Evolutionary conservation across 1,284 basidiomycete species (phyloP), one percentile per base, ranked within the genome.

Genomic region (Ceratobasidium sp.): DNA sequence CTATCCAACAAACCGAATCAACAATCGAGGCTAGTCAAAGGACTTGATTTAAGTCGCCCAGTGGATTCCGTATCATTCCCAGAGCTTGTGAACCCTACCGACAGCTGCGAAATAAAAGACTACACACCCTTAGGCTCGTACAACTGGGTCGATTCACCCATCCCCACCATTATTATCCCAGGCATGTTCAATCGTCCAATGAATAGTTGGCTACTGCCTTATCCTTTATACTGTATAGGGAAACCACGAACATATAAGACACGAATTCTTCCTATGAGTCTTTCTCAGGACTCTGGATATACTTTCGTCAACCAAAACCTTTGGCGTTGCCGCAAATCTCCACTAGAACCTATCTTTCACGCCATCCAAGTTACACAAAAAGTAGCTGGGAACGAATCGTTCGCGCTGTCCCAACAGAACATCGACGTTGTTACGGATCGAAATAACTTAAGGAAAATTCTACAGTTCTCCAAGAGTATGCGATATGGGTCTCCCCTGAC

Each of bases 81-180:
- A 41, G 36, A 41, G 36, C 11, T 11, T 41, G 36, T 41, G 36
- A 11, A 5, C 4, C 36, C 36, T 41, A 41, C 4, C 36, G 11
- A 11, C 36, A 41, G 11, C 36, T 48, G 62, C 7, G 48, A 73
- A 17, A 48, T 50, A n/a, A 73, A 57, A 33, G 53, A 73, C 22
- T 48, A 62, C 8, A 48, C 53, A 17, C 19, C 71, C 22, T 41
- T 73, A 33, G 71, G 71, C 15, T 73, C 71, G 15, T 73, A 73
- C 27, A 63, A 63, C 27, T 73, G 71, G 71, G 59, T 62, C 9
- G 71, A 73, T 14, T 59, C 62, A 24, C 24, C 71, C 19, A 41
- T 29, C n/a, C 71, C 71, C 27, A 63, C 48, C 14, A 73, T 73
- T 7, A 57, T 73, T 11, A 45, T 73, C 47, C 71, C 71, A 45